These are phyloP conservation scores for Colletotrichum musae DNA, from an alignment of 2,329 filamentous ascomycete genomes.

Conservation along the genomic window DNA sequence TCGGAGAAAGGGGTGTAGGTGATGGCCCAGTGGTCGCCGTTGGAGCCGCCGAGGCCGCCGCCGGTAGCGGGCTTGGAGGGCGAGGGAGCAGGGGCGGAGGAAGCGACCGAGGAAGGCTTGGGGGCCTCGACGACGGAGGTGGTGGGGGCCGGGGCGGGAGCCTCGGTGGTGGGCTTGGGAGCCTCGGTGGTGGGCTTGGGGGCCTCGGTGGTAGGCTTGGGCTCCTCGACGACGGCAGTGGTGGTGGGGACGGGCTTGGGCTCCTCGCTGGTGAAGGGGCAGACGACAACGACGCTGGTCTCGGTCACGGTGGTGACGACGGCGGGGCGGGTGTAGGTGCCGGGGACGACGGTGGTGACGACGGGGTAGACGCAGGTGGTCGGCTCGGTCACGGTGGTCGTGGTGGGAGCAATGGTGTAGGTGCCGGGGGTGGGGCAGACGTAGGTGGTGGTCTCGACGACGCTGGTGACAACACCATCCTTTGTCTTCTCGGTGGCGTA, in stretches of 20 bases:
- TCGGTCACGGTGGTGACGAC: slow-evolving; percentile 77
- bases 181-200: slow-evolving; percentile 44
- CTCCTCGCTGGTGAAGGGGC: slow-evolving; percentile 71
- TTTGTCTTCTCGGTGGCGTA: slow-evolving; percentile 75
- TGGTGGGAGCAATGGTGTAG: slow-evolving; percentile 81
- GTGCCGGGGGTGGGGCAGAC: slow-evolving; percentile 81
- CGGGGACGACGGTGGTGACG: slow-evolving; percentile 75
- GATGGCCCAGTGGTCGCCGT: slow-evolving; percentile 77
- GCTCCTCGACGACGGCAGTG: slow-evolving; percentile 43
- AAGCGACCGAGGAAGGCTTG: slow-evolving; percentile 44
- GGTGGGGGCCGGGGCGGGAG: slow-evolving; percentile 40
- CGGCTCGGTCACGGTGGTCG: slow-evolving; percentile 69
- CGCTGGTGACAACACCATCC: slow-evolving; percentile 73
- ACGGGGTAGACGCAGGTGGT: slow-evolving; percentile 75
- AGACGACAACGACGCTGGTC: slow-evolving; percentile 78
- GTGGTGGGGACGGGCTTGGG: slow-evolving; percentile 47
- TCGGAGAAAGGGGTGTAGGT: slow-evolving; percentile 84
- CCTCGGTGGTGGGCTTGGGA: slow-evolving; percentile 37
- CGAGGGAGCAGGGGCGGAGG: slow-evolving; percentile 40
- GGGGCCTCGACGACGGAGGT: slow-evolving; percentile 44
- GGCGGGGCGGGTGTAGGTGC: slow-evolving; percentile 80
- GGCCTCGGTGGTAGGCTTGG: slow-evolving; percentile 38
- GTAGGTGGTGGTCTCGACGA: slow-evolving; percentile 79
- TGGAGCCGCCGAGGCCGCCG: slow-evolving; percentile 54
- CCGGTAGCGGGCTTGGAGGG: slow-evolving; percentile 47